phyloP scores from a whole-genome alignment of 768 basidiomycete species.

The Coprinopsis strossmayeri region DNA sequence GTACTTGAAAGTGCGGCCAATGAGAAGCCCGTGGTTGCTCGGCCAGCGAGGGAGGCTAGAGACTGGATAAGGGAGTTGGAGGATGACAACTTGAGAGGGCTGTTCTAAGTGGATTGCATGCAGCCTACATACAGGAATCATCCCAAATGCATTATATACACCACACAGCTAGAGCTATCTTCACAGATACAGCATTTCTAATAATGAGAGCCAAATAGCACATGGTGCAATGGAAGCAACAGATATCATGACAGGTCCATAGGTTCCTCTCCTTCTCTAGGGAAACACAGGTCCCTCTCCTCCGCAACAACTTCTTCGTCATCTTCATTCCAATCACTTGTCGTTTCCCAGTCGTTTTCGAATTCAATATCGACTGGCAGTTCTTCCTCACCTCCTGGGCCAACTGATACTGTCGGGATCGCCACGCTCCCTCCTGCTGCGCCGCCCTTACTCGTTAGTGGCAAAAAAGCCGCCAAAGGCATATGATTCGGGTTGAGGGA shows the following conservation, averaged over 20 bases:
- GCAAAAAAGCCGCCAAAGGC: constrained; percentile 54
- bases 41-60: constrained; percentile 78
- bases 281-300: constrained; percentile 68
- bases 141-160: no score
- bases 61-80: constrained; percentile 53
- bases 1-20: constrained; percentile 60
- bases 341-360: constrained; percentile 69
- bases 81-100: constrained; percentile 36
- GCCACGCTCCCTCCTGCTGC: not conserved
- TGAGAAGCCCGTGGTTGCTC: constrained; percentile 65
- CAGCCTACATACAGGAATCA: no score
- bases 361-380: constrained; percentile 74
- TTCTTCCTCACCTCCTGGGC: constrained; percentile 39
- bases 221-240: no score
- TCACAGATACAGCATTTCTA: no score
- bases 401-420: constrained; percentile 27
- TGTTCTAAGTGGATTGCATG: constrained; percentile 35
- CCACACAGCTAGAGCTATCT: no score
- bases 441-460: constrained; percentile 37
- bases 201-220: no score
- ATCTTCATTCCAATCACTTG: constrained; percentile 88
- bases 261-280: constrained; percentile 35
- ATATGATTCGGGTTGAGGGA: constrained; percentile 15
- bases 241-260: constrained; percentile 37
- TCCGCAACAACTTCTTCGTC: constrained; percentile 72